Evolutionary conservation across 768 basidiomycete genomes (phyloP), one percentile per base, ranked within the genome.

Genomic region (Gymnopilus dilepis): DNA sequence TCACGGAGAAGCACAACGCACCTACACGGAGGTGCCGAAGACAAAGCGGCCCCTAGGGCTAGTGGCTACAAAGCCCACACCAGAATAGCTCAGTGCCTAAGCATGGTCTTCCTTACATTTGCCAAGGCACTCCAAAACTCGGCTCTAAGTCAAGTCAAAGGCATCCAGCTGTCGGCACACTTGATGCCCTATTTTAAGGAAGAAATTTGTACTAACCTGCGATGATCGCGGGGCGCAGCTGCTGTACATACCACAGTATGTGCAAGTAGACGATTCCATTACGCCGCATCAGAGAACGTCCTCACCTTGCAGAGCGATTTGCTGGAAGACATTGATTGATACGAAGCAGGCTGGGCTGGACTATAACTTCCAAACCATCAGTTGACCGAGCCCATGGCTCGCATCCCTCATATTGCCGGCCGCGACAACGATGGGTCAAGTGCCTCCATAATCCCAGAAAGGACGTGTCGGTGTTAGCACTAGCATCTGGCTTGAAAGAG

Each of bases 101-200:
- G 47, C 26, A 31, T 28, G 28, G n/a, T 7, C 2, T 28, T 30
- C 19, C 47, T 50, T 50, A n/a, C 47, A n/a, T 31, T 50, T 50
- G 28, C 47, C n/a, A 50, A 50, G 47, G 47, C 47, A 50, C 47
- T 50, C 28, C n/a, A 31, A 28, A 31, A 50, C 47, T 28, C 15
- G 47, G 47, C 31, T 31, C 7, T 12, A 22, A 50, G 30, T 50
- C 47, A 50, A n/a, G 47, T 31, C 47, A 50, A 31, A 50, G 19
- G 13, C 47, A 7, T 50, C n/a, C 47, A 50, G 47, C 47, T 50
- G 47, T 50, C 47, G 47, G 47, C 47, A 50, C 47, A 31, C 47
- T 31, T 50, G 47, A 50, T 50, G 30, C 13, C n/a, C 13, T 31
- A 50, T 50, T 50, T 50, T 31, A 50, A 19, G 47, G 30, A 31